Evolutionary conservation across 192 early-diverging fungal genomes (phyloP), one percentile per base, ranked within the genome.

Genomic region (Coemansia pectinata): DNA sequence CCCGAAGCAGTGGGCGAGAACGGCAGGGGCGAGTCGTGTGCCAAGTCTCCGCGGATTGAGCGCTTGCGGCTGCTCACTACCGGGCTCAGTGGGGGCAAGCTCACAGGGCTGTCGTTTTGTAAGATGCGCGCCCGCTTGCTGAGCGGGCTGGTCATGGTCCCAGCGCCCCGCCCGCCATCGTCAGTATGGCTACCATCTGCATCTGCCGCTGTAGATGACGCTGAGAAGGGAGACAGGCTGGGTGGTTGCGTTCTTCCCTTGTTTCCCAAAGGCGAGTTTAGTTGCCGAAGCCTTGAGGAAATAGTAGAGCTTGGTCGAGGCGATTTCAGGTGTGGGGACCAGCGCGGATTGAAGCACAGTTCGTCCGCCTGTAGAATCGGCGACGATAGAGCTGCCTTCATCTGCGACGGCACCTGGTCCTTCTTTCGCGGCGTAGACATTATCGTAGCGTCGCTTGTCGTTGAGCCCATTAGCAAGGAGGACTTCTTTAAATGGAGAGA

Each of bases 351-450:
- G 36, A 85, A 40, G 60, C 73, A 76, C 11, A 85, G 76, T 61
- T 85, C 84, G 47, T 85, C 84, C 12, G 84, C 84, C 48, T 82
- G 75, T 21, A 85, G 52, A 31, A 81, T 76, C 19, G 84, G 79
- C 48, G 79, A 77, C 21, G 73, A 76, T 19, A 73, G 64, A 9
- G 55, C 40, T 2, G 48, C 29, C 25, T 34, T 36, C 34, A 55
- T 17, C 11, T 52, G 61, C 1, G 63, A 33, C 14, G 39, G 15
- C 55, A 19, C 14, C 15, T 15, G 48, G 57, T 11, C n/a, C 65
- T 77, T 73, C 41, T 62, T 77, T 48, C 68, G 79, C 45, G 79
- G 79, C 57, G 79, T 82, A 60, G 68, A 42, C 74, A 82, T 73
- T 0, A 52, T 67, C 29, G 67, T 57, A 0, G 47, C 34, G 55